phyloP scores from a whole-genome alignment of 805 yeast species.

The Kuraishia floccosa region DNA sequence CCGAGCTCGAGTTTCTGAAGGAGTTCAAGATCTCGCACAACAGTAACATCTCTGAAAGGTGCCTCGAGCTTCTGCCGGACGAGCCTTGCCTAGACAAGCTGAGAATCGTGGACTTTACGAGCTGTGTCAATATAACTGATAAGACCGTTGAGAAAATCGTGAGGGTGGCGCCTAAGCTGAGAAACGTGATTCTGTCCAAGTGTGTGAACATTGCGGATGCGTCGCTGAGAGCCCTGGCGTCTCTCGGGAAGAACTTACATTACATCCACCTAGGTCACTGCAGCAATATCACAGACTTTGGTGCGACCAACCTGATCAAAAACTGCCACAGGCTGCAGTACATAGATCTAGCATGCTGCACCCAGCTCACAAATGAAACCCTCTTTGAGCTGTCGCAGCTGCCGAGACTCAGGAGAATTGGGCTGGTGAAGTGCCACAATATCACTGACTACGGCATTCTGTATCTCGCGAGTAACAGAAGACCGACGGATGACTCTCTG shows the following conservation, averaged over 20 bases:
- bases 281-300: conserved; percentile 77
- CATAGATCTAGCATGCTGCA: conserved; percentile 91
- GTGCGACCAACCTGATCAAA: conserved; percentile 64
- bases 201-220: conserved; percentile 81
- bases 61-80: conserved; percentile 43
- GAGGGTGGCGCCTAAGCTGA: conserved; percentile 66
- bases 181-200: conserved; percentile 84
- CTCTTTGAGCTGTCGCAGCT: conserved; percentile 65
- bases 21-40: conserved; percentile 79
- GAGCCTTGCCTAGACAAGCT: conserved; percentile 46
- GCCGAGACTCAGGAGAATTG: conserved; percentile 79
- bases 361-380: conserved; percentile 77
- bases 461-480: conserved; percentile 47
- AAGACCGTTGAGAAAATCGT: conserved; percentile 64
- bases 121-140: conserved; percentile 75
- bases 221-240: conserved; percentile 59
- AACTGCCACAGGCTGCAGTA: conserved; percentile 80
- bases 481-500: conserved; percentile 67
- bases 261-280: conserved; percentile 94
- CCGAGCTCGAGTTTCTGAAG: conserved; percentile 58
- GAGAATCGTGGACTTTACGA: conserved; percentile 77
- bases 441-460: conserved; percentile 79
- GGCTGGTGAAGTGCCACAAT: conserved; percentile 82
- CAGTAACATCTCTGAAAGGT: conserved; percentile 52
- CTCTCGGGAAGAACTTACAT: conserved; percentile 70